A percentile compares a stretch with the other conserved stretches of the same genome.
Conservation (phyloP, 2,329 filamentous ascomycete species). For the Xylaria sp. region DNA sequence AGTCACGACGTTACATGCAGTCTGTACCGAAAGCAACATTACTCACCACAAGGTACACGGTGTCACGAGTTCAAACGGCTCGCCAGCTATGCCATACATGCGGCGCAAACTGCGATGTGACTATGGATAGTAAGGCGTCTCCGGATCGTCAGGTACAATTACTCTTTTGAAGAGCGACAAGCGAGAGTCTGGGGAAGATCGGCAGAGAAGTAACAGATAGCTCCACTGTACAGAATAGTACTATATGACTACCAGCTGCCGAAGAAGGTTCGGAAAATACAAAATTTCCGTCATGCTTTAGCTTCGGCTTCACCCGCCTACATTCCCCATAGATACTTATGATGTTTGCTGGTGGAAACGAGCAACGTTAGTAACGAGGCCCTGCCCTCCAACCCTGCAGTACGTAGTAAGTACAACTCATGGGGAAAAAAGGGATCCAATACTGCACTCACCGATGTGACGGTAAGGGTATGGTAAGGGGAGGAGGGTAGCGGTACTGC, state of each 20-base stretch:
- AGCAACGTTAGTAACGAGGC: neutral
- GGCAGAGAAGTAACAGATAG: conserved; percentile 9
- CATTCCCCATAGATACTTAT: neutral
- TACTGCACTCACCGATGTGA: conserved; percentile 29
- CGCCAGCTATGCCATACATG: conserved; percentile 11
- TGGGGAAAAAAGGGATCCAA: conserved; percentile 19
- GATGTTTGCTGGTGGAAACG: neutral
- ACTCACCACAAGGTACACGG: neutral
- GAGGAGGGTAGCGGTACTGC: neutral
- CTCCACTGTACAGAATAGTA: neutral
- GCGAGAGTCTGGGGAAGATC: conserved; percentile 33
- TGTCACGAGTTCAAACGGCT: conserved; percentile 5
- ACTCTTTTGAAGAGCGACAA: conserved; percentile 24
- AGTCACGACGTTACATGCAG: neutral
- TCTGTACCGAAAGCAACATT: neutral
- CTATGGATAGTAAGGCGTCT: conserved; percentile 12
- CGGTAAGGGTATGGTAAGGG: conserved; percentile 19
- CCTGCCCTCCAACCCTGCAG: neutral
- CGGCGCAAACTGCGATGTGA: conserved; percentile 18
- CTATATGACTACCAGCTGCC: neutral
- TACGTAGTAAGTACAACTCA: conserved; percentile 12
- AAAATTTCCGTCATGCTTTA: neutral
- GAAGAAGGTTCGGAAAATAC: neutral
- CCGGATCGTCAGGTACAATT: conserved; percentile 32
- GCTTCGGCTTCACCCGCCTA: conserved; percentile 15